phyloP scores from a whole-genome alignment of 805 yeast species.

The Pichia phayaonensis region DNA sequence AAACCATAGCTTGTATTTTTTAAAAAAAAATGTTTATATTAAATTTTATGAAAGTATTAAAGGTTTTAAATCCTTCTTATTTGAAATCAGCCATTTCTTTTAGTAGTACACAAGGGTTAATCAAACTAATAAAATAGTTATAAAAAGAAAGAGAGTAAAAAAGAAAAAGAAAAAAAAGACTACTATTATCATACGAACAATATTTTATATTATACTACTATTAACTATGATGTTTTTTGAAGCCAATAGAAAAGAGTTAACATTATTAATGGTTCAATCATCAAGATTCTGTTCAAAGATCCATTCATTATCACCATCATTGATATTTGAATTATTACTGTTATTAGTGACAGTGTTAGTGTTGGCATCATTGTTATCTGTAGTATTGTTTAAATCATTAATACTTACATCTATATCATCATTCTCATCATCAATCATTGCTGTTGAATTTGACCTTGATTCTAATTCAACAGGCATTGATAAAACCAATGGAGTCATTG shows the following conservation, averaged over 20 bases:
- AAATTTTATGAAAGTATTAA: too few relatives aligned
- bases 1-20: too few relatives aligned
- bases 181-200: neutral
- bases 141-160: neutral
- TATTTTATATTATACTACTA: too few relatives aligned
- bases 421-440: conserved; percentile 11
- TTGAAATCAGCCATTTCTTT: neutral
- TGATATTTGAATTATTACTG: neutral
- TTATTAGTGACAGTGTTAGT: neutral
- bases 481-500: conserved; percentile 31
- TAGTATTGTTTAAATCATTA: neutral
- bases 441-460: conserved; percentile 7
- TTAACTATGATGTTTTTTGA: neutral
- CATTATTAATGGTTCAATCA: neutral
- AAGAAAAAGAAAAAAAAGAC: neutral
- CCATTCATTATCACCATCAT: conserved; percentile 8
- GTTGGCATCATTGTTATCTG: neutral
- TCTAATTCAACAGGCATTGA: conserved; percentile 17
- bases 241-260: neutral
- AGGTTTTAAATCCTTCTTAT: too few relatives aligned
- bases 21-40: neutral
- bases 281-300: conserved; percentile 11
- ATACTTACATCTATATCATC: conserved; percentile 3
- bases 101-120: neutral
- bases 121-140: neutral